Evolutionary conservation across 2,329 filamentous ascomycete species (phyloP).

Genomic region (Reticulascus tulasneorum): DNA sequence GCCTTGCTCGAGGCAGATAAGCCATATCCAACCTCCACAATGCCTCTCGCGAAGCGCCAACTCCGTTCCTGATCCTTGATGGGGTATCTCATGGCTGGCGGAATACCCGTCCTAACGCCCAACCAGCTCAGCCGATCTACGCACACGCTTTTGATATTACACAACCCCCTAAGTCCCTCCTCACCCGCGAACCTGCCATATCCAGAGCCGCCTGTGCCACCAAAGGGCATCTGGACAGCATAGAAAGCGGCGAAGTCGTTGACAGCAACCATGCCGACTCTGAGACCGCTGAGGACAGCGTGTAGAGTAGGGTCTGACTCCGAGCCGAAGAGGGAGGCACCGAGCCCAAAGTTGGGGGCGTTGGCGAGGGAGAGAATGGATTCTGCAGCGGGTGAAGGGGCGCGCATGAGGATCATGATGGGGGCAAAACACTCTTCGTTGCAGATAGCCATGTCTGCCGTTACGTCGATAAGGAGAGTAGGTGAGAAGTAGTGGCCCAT

Average conservation of each 20-base stretch:
- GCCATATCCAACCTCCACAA: constrained; percentile 60
- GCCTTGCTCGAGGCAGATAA: constrained; percentile 32
- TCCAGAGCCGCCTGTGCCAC: constrained; percentile 81
- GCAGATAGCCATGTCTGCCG: constrained; percentile 78
- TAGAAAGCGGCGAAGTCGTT: constrained; percentile 97
- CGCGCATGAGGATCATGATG: constrained; percentile 79
- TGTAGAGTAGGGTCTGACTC: constrained; percentile 57
- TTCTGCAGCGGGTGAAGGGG: constrained; percentile 51
- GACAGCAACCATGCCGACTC: constrained; percentile 85
- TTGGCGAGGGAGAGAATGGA: constrained; percentile 78
- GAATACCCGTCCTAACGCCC: constrained; percentile 72
- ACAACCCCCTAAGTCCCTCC: constrained; percentile 79
- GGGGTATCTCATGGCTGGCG: constrained; percentile 76
- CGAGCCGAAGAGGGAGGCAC: constrained; percentile 80
- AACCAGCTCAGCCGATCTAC: constrained; percentile 64
- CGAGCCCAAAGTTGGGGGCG: constrained; percentile 78
- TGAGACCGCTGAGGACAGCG: constrained; percentile 63
- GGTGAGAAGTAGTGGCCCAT: constrained; percentile 88
- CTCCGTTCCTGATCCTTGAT: constrained; percentile 59
- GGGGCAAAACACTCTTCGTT: constrained; percentile 91
- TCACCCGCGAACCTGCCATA: constrained; percentile 92
- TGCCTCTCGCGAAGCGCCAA: constrained; percentile 61
- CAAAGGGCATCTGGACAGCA: constrained; percentile 90
- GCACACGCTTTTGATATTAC: constrained; percentile 85
- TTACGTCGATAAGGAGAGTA: constrained; percentile 88